Evolutionary conservation across 371 early-diverging fungal genomes (phyloP).

Genomic region (Choanephora cucurbitarum): DNA sequence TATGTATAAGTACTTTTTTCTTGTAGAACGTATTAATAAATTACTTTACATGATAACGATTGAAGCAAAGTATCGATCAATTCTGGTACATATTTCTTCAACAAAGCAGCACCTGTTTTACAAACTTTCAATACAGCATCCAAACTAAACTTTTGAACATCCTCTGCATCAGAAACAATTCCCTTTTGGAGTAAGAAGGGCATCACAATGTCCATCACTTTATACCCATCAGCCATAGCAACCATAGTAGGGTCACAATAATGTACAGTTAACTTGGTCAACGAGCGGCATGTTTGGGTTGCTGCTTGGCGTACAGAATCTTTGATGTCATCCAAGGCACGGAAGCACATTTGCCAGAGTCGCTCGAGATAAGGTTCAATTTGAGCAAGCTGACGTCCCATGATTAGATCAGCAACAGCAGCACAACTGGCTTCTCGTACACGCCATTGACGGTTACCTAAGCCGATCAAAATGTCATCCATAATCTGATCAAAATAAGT

Average conservation of each 20-base stretch:
- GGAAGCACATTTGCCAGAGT: slow-evolving; percentile 88
- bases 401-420: slow-evolving; percentile 79
- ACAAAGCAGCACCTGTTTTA: slow-evolving; percentile 70
- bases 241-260: slow-evolving; percentile 80
- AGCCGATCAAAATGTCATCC: slow-evolving; percentile 70
- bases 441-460: slow-evolving; percentile 88
- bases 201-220: slow-evolving; percentile 77
- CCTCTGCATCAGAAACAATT: slow-evolving; percentile 82
- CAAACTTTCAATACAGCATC: slow-evolving; percentile 81
- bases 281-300: slow-evolving; percentile 73
- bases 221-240: slow-evolving; percentile 59
- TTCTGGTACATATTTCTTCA: slow-evolving; percentile 74
- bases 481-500: slow-evolving; percentile 81
- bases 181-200: slow-evolving; percentile 88
- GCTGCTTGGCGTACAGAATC: slow-evolving; percentile 89
- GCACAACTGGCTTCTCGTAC: slow-evolving; percentile 80
- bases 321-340: slow-evolving; percentile 92
- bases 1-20: not conserved
- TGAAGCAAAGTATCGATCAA: slow-evolving; percentile 80
- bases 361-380: slow-evolving; percentile 75
- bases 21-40: not conserved
- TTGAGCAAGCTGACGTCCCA: slow-evolving; percentile 67
- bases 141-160: slow-evolving; percentile 85
- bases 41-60: slow-evolving; percentile 67
- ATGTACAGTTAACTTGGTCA: slow-evolving; percentile 80